These are phyloP conservation scores for Mortierella sp. DNA, from an alignment of 371 early-diverging fungal genomes.

Conservation along the genomic window DNA sequence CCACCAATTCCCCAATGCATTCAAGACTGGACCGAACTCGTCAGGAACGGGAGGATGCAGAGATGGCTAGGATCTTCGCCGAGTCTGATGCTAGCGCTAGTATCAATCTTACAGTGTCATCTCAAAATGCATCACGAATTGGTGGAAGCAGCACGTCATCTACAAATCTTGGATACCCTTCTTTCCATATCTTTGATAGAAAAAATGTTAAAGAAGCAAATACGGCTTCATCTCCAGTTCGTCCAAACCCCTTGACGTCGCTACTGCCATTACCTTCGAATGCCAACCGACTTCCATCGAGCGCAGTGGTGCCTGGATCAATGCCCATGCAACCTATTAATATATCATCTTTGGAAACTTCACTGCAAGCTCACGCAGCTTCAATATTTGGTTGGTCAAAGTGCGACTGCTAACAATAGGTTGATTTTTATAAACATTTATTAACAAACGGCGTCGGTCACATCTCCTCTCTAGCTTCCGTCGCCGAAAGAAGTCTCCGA, in stretches of 20 bases:
- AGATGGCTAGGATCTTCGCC: constrained; percentile 50
- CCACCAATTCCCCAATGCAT: constrained; percentile 2
- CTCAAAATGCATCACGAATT: neutral
- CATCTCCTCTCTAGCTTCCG: neutral
- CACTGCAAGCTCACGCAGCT: constrained; percentile 14
- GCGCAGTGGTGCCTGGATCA: neutral
- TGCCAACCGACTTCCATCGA: neutral
- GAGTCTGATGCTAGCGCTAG: constrained; percentile 25
- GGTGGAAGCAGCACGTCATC: neutral
- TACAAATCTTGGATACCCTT: neutral
- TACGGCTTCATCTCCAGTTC: neutral
- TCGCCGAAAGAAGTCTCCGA: neutral
- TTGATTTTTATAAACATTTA: neutral
- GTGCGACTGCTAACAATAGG: neutral
- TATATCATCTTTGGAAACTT: neutral
- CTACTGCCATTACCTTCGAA: neutral
- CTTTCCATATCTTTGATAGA: constrained; percentile 39
- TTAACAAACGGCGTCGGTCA: neutral
- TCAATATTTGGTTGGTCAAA: constrained; percentile 10
- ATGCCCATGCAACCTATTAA: neutral
- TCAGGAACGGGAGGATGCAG: constrained; percentile 48
- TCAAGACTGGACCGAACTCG: constrained; percentile 33
- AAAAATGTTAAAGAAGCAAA: neutral
- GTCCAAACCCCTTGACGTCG: neutral
- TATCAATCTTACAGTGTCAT: constrained; percentile 32